Base-by-base conservation (phyloP, 2,329 filamentous ascomycete species). In the Teratosphaeriaceae sp. region DNA sequence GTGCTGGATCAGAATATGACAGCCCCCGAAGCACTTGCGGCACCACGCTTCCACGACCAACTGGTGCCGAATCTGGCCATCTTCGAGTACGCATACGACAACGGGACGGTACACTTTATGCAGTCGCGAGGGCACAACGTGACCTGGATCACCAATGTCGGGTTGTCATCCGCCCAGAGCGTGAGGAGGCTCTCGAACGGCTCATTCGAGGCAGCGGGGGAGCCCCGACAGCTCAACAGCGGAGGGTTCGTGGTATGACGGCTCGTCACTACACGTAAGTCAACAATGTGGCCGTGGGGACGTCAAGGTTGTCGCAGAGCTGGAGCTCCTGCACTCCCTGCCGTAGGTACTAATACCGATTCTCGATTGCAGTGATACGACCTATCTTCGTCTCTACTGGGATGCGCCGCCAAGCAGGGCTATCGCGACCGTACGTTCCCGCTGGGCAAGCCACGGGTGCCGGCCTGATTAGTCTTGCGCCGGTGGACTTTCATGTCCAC, bases 1-100 rank as follows among this genome's bases (percentile, higher is more conserved):
- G 73, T 86, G 5, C 67, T 94, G 2, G 83, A 90, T 55, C 74
- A 79, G 48, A 69, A 70, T 12, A 69, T 81, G 64, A 77, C 73
- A 0, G 72, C 81, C 4, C 63, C 67, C 0, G 68, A 83, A 39
- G 84, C 86, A 0, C 70, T 94, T 12, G 71, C 69, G 0, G 64
- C 75, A 55, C 84, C 84, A 0, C 71, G 88, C 7, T 66, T 94
- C 18, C 88, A 94, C 58, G 86, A 94, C 58, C 88, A 94, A 65
- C 69, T 94, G 8, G 70, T 88, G 41, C 88, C 88, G 0, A 82
- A 88, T 53, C 65, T 67, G 38, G 74, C 81, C 1, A 68, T 67
- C 0, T 81, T 92, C 41, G 88, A 94, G 65, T 78, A 77, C 26
- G 63, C 63, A 0, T 94, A 84, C 52, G 74, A 85, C 52, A 82